Evolutionary conservation across 768 basidiomycete species (phyloP), one percentile per base, ranked within the genome.

Genomic region (Udeniomyces megalosporus): DNA sequence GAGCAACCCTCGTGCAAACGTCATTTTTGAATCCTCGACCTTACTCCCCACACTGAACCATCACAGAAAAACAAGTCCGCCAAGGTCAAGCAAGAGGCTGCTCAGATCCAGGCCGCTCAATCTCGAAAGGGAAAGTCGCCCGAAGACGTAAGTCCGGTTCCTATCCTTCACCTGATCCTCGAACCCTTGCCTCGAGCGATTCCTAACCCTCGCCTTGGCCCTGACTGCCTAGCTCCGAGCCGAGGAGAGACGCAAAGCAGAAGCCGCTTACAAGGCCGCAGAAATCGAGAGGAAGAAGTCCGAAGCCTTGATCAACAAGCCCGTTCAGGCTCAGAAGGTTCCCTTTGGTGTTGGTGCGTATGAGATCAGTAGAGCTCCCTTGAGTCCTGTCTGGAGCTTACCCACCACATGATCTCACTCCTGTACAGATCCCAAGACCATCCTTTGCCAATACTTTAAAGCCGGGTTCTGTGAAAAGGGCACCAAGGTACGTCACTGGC

Each of bases 381-480:
- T 20, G 17, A 34, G 26, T 3, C 15, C 28, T 31, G 24, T 15
- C 50, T 31, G 4, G 17, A 29, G 20, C 2, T 46, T 12, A 12
- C 4, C 46, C n/a, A 48, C n/a, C n/a, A n/a, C n/a, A n/a, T n/a
- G n/a, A n/a, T n/a, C n/a, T n/a, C n/a, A 17, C 53, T 22, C 1
- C 7, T 26, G 29, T n/a, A 34, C 66, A 73, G 92, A 97, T 74
- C 93, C 92, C 29, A 96, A 95, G 79, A 90, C 88, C 15, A 77
- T 97, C 35, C 77, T 97, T 35, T 97, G 95, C 72, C 84, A 80
- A 29, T 96, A 84, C 77, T 91, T 79, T 79, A 96, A 96, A 75
- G 84, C 86, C 14, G 92, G 93, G 3, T 79, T 75, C 54, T 99
- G 93, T 71, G 90, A 93, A 28, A 97, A 96, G 78, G 93, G 89